A percentile compares a stretch with the other conserved stretches of the same genome.
These are phyloP conservation scores for Leptographium radiaticola DNA, from an alignment of 2,329 filamentous ascomycete genomes.

Conservation along the genomic window DNA sequence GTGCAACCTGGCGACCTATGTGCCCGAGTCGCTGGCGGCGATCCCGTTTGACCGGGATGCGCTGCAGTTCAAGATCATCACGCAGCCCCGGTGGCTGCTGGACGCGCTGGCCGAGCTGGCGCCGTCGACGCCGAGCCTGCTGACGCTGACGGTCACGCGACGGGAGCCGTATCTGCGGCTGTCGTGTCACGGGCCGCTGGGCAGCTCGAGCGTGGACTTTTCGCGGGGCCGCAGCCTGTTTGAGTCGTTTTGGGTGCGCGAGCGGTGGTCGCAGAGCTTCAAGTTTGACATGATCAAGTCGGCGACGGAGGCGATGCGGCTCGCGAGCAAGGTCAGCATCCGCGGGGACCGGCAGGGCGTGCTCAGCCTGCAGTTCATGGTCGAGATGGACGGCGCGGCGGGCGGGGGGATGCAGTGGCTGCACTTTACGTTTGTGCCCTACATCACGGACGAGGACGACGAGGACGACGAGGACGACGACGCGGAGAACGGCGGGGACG, in stretches of 20 bases:
- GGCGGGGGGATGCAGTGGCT: slow-evolving; percentile 48
- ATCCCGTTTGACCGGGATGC: slow-evolving; percentile 79
- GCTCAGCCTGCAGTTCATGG: slow-evolving; percentile 89
- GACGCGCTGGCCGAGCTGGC: slow-evolving; percentile 60
- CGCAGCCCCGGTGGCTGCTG: slow-evolving; percentile 62
- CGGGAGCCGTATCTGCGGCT: slow-evolving; percentile 61
- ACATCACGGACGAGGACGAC: slow-evolving; percentile 45
- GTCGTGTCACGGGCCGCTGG: slow-evolving; percentile 46
- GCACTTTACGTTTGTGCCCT: slow-evolving; percentile 72
- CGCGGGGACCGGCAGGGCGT: slow-evolving; percentile 82
- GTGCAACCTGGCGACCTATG: slow-evolving; percentile 81
- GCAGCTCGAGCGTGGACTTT: slow-evolving; percentile 54
- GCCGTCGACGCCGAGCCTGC: slow-evolving; percentile 55
- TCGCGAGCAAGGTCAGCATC: slow-evolving; percentile 84
- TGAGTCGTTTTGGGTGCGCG: slow-evolving; percentile 57
- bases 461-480: slow-evolving; percentile 22
- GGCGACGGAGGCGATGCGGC: slow-evolving; percentile 82
- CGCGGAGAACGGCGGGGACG: slow-evolving; percentile 31
- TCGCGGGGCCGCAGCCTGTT: slow-evolving; percentile 52
- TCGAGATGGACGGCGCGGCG: slow-evolving; percentile 52
- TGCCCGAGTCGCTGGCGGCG: slow-evolving; percentile 58
- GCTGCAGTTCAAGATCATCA: slow-evolving; percentile 85
- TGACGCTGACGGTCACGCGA: slow-evolving; percentile 55
- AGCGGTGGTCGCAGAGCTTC: slow-evolving; percentile 57
- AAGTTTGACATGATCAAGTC: slow-evolving; percentile 79